phyloP scores from a whole-genome alignment of 768 basidiomycete species.

The Amanita jacksonii region DNA sequence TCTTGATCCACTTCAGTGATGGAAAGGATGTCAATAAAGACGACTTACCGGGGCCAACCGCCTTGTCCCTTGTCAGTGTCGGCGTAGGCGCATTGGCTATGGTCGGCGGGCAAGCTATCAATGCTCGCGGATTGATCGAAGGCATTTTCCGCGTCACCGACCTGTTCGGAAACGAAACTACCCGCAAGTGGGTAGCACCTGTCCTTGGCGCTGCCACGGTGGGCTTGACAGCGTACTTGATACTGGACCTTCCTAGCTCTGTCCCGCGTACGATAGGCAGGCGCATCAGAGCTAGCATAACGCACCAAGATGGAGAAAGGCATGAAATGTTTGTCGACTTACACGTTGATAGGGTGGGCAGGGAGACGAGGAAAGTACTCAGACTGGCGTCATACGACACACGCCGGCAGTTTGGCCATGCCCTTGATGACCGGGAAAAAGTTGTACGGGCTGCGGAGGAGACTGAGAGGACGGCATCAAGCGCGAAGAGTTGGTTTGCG shows the following conservation, averaged over 20 bases:
- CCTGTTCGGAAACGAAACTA: constrained; percentile 67
- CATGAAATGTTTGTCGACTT: constrained; percentile 54
- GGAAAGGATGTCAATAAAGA: constrained; percentile 25
- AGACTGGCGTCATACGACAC: constrained; percentile 87
- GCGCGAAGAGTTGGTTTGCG: constrained; percentile 67
- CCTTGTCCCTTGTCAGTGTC: constrained; percentile 64
- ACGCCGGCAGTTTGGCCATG: constrained; percentile 66
- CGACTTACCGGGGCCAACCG: constrained; percentile 40
- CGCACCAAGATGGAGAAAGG: constrained; percentile 35
- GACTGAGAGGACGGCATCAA: constrained; percentile 54
- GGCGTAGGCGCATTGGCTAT: constrained; percentile 84
- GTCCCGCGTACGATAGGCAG: constrained; percentile 88
- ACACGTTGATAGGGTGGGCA: constrained; percentile 60
- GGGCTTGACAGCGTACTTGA: constrained; percentile 69
- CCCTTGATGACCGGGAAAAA: constrained; percentile 69
- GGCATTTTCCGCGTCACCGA: constrained; percentile 68
- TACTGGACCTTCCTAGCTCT: constrained; percentile 79
- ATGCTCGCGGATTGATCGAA: constrained; percentile 69
- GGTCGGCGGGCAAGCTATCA: constrained; percentile 77
- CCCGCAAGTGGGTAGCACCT: constrained; percentile 83
- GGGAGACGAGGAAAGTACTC: constrained; percentile 91
- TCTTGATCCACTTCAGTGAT: constrained; percentile 63
- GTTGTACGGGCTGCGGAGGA: constrained; percentile 77
- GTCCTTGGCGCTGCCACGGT: constrained; percentile 68
- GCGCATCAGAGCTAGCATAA: constrained; percentile 60